Conservation (phyloP, 257 asterid species). For the Penstemon newberryi region DNA sequence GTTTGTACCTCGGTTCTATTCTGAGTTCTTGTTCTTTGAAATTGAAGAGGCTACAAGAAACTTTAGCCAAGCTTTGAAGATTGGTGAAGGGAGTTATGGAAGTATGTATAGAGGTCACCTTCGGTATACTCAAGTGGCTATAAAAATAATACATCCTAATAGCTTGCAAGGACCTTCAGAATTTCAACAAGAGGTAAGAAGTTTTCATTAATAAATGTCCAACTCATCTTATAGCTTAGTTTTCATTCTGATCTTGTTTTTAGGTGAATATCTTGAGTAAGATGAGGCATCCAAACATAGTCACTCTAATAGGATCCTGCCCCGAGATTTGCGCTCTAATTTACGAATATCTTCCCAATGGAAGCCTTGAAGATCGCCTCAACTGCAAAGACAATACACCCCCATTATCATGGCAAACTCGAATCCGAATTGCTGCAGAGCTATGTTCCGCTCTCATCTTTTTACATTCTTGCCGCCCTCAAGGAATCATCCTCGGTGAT, state of each 20-base stretch:
- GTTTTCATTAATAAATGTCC: not conserved
- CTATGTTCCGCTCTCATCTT: slow-evolving; percentile 84
- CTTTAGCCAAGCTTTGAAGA: slow-evolving; percentile 61
- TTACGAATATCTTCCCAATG: slow-evolving; percentile 83
- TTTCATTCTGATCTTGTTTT: not conserved
- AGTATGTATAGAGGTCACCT: slow-evolving; percentile 70
- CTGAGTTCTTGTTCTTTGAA: slow-evolving; percentile 68
- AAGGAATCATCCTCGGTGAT: slow-evolving; percentile 72
- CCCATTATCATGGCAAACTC: slow-evolving; percentile 84
- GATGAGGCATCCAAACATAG: slow-evolving; percentile 88
- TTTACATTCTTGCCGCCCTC: slow-evolving; percentile 71
- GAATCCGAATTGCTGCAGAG: slow-evolving; percentile 83
- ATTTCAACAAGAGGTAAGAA: slow-evolving; percentile 81
- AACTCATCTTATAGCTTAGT: not conserved
- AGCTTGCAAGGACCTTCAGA: slow-evolving; percentile 81
- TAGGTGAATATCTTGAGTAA: slow-evolving; percentile 81
- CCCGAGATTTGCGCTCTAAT: slow-evolving; percentile 76
- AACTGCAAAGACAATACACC: slow-evolving; percentile 78
- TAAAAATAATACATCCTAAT: slow-evolving; percentile 67
- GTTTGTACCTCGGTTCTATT: slow-evolving; percentile 52
- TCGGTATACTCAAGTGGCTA: slow-evolving; percentile 78
- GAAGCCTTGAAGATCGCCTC: slow-evolving; percentile 94
- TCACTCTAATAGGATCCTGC: slow-evolving; percentile 88
- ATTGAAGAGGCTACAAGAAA: slow-evolving; percentile 71
- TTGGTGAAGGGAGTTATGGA: slow-evolving; percentile 92